Evolutionary conservation across 1,284 basidiomycete genomes (phyloP).

Genomic region (Moniliophthora roreri): DNA sequence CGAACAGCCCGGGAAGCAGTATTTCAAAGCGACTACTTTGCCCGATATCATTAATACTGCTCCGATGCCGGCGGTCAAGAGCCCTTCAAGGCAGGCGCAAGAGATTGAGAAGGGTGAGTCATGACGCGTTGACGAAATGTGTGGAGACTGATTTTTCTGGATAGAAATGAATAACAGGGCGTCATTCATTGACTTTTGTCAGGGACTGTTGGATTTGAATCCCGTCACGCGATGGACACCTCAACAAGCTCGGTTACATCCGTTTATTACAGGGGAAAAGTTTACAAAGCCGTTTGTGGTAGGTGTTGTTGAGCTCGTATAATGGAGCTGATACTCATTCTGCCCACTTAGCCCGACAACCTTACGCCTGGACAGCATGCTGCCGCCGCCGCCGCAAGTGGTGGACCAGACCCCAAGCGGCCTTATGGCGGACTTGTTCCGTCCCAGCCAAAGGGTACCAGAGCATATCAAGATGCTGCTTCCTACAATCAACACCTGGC

Average conservation of each 20-base stretch:
- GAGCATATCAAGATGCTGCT: conserved; percentile 91
- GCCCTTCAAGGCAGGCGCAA: conserved; percentile 68
- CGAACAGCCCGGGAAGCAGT: conserved; percentile 98
- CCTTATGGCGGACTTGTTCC: conserved; percentile 94
- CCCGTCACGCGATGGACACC: conserved; percentile 97
- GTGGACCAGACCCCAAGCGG: conserved; percentile 68
- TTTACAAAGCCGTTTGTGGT: conserved; percentile 87
- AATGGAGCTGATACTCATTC: neutral
- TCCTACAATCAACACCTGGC: conserved; percentile 93
- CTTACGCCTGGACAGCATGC: conserved; percentile 34
- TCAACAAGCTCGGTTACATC: conserved; percentile 93
- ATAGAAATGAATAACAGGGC: conserved; percentile 91
- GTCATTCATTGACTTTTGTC: conserved; percentile 97
- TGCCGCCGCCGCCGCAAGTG: conserved; percentile 22
- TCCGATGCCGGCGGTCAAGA: conserved; percentile 80
- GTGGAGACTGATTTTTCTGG: neutral
- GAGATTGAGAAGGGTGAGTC: conserved; percentile 90
- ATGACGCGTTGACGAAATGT: conserved; percentile 5
- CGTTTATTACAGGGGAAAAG: conserved; percentile 98
- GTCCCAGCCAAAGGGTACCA: conserved; percentile 73
- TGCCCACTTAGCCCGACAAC: conserved; percentile 48
- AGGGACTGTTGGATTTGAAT: conserved; percentile 92
- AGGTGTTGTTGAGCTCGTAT: conserved; percentile 31
- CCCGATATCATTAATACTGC: conserved; percentile 97
- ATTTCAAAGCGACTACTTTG: conserved; percentile 93